phyloP scores from a whole-genome alignment of 148 eudicot species.

The Rhododendron kiyosumense region DNA sequence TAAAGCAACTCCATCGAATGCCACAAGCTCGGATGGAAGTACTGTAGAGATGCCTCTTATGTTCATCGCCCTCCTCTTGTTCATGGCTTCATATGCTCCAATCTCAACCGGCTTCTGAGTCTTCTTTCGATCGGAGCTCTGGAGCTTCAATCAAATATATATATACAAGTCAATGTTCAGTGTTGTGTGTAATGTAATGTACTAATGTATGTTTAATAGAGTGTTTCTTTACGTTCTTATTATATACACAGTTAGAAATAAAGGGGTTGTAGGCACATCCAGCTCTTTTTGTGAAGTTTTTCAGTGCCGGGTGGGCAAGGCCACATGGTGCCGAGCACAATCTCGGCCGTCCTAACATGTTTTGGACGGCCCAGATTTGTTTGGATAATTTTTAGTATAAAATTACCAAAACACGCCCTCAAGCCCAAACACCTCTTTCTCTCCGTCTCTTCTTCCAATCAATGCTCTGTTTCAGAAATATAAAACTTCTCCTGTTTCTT shows the following conservation, averaged over 20 bases:
- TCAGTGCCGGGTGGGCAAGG: too few relatives aligned
- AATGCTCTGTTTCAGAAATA: too few relatives aligned
- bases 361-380: too few relatives aligned
- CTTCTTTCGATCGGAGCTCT: neutral
- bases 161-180: neutral
- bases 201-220: neutral
- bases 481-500: too few relatives aligned
- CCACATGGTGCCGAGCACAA: too few relatives aligned
- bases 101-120: conserved; percentile 9
- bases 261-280: too few relatives aligned
- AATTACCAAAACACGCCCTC: too few relatives aligned
- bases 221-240: neutral
- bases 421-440: too few relatives aligned
- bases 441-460: too few relatives aligned
- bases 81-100: conserved; percentile 12
- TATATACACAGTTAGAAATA: neutral
- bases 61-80: neutral
- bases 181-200: neutral
- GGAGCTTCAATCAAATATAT: neutral
- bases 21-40: conserved; percentile 16
- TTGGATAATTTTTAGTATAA: too few relatives aligned
- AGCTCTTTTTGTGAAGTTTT: too few relatives aligned
- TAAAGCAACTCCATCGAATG: neutral
- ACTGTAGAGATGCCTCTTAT: neutral
- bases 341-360: too few relatives aligned